Evolutionary conservation across 1,284 basidiomycete species (phyloP).

Genomic region (Trichosporon asahii): DNA sequence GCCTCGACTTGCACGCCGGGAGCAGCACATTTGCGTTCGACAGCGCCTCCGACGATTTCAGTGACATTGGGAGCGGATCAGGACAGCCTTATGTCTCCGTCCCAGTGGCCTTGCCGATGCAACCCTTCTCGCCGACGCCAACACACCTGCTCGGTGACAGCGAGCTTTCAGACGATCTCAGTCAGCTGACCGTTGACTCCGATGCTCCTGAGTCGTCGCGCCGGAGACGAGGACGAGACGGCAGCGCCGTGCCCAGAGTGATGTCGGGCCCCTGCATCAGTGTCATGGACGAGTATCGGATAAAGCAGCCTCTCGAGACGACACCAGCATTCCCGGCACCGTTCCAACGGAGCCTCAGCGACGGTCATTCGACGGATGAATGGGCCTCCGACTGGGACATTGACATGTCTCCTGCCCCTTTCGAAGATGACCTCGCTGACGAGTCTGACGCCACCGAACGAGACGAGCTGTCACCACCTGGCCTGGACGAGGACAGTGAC

Average conservation of each 20-base stretch:
- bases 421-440: neutral
- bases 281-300: neutral
- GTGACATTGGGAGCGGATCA: neutral
- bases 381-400: neutral
- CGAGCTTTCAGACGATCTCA: neutral
- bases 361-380: neutral
- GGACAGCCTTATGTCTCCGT: neutral
- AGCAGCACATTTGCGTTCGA: neutral
- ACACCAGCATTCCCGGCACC: neutral
- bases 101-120: neutral
- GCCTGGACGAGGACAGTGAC: slow-evolving; percentile 1
- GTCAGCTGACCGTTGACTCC: neutral
- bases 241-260: neutral
- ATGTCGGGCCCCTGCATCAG: neutral
- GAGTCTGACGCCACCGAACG: neutral
- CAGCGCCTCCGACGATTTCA: neutral
- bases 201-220: neutral
- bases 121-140: neutral
- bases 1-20: neutral
- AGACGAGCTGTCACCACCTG: neutral
- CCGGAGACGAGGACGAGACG: neutral
- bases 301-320: neutral
- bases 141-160: neutral
- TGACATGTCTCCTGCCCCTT: neutral
- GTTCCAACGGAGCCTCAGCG: neutral